Evolutionary conservation across 805 yeast genomes (phyloP).

Genomic region (Yarrowia alimentaria): DNA sequence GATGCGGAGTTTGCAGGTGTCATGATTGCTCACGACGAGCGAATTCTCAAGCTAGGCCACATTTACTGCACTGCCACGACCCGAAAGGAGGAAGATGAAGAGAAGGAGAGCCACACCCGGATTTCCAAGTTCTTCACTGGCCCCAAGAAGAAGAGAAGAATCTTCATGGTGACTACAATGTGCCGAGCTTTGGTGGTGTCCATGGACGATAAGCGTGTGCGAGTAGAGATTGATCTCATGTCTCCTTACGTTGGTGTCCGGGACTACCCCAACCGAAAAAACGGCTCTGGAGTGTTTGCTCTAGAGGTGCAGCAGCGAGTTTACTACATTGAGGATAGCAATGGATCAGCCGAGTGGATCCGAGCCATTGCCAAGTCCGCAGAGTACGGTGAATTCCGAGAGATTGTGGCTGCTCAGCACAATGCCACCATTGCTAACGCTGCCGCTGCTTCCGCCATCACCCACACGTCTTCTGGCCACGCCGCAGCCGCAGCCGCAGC

Average conservation of each 20-base stretch:
- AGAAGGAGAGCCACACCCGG: conserved; percentile 32
- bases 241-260: conserved; percentile 39
- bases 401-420: conserved; percentile 25
- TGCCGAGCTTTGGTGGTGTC: conserved; percentile 40
- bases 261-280: conserved; percentile 38
- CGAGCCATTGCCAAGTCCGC: conserved; percentile 37
- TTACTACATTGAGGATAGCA: conserved; percentile 39
- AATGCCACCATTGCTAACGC: conserved; percentile 24
- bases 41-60: conserved; percentile 48
- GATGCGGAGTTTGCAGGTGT: conserved; percentile 51
- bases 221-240: conserved; percentile 39
- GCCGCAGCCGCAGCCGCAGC: conserved; percentile 20
- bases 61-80: conserved; percentile 35
- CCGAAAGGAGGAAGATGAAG: conserved; percentile 32
- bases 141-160: conserved; percentile 35
- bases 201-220: conserved; percentile 37
- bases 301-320: conserved; percentile 40
- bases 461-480: conserved; percentile 16
- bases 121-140: conserved; percentile 37
- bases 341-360: conserved; percentile 40
- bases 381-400: conserved; percentile 33
- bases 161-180: conserved; percentile 40
- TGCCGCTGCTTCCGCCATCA: conserved; percentile 22
- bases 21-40: conserved; percentile 47
- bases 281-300: conserved; percentile 35